Base-by-base conservation (phyloP, 305 asterid species). In the Ajuga reptans region DNA sequence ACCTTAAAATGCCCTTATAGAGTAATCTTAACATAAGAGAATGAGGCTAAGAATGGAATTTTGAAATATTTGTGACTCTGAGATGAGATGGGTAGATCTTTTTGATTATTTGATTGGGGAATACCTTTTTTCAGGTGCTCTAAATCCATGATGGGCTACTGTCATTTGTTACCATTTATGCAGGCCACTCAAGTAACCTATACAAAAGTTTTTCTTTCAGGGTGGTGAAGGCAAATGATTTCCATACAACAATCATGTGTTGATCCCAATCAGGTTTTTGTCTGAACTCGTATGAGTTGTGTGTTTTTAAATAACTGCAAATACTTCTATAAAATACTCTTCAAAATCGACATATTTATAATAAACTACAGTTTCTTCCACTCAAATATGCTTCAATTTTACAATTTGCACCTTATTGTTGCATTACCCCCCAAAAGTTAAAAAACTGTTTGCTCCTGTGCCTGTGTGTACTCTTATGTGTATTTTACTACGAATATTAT, bases 131-230 rank as follows among this genome's bases (percentile, higher is more conserved):
- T 85, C 84, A 82, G 87, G 88, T 87, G 87, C 64, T 79, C 61
- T 53, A 31, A 52, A 47, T 46, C 58, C 76, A 79, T 84, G 83
- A 83, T 78, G 86, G 79, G 79, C 80, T 64, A 68, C 66, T 77
- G 64, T 74, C 79, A 76, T 69, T 76, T 71, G 78, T 71, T 72
- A 78, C 75, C 79, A 75, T 78, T 78, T 72, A 43, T 83, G 84
- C 81, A 74, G 78, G 85, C 83, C 88, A 84, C 85, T 81, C 49
- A 79, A 72, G 88, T 72, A 46, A 84, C 86, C 86, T 75, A 75
- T 55, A 51, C 80, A 56, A 69, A 72, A 63, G 71, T 75, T 72
- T 78, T 77, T 76, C 78, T 70, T 54, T 74, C 79, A 72, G 65
- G 73, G 74, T 64, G 74, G 76, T 76, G 70, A 77, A 78, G 65